Conservation (phyloP, 306 rosid species). For the Rosa lucieae region DNA sequence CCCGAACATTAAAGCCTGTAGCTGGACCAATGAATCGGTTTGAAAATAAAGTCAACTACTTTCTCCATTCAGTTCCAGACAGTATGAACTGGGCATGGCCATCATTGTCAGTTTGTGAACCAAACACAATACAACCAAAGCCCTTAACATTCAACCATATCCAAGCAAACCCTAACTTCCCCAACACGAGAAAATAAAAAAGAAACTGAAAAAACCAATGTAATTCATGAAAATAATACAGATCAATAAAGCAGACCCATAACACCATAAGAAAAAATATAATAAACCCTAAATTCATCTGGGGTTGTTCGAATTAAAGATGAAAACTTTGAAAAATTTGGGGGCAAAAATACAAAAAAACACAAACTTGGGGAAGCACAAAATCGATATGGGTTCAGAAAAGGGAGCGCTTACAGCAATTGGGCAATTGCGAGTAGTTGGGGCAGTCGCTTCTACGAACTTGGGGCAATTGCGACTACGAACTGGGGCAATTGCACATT, state of each 20-base stretch:
- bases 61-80: no score
- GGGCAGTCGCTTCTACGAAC: not conserved
- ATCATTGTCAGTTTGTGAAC: not conserved
- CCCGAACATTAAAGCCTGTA: not conserved
- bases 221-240: not conserved
- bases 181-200: not conserved
- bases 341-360: not conserved
- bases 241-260: not conserved
- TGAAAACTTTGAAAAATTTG: not conserved
- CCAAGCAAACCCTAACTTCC: not conserved
- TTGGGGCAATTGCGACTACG: not conserved
- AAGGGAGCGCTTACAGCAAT: constrained; percentile 3
- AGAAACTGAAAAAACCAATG: not conserved
- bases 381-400: not conserved
- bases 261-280: no score
- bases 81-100: not conserved
- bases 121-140: not conserved
- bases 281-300: not conserved
- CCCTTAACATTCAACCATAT: not conserved
- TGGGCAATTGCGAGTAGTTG: not conserved
- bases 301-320: not conserved
- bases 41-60: not conserved
- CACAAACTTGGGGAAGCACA: not conserved
- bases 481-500: not conserved
- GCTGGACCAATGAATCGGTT: not conserved